Conservation (phyloP, 495 filamentous ascomycete species). For the Podospora pseudopauciseta region DNA sequence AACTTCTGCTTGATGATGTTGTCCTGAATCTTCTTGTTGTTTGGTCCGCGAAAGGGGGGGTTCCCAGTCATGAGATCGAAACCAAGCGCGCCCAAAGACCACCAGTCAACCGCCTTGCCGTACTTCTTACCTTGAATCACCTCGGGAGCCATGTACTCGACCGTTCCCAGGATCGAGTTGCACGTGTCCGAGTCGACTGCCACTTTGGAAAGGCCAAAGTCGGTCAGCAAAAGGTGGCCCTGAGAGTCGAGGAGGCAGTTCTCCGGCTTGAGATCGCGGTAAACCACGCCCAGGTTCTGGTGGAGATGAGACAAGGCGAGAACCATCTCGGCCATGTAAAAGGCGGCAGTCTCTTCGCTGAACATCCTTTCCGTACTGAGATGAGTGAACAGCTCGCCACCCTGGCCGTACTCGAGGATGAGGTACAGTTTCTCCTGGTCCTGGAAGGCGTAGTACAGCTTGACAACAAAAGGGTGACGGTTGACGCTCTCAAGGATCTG, state of each 20-base stretch:
- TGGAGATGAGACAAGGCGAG: conserved; percentile 92
- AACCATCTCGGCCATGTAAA: conserved; percentile 98
- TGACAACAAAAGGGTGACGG: conserved; percentile 93
- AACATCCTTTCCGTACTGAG: conserved; percentile 91
- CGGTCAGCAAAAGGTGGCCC: conserved; percentile 90
- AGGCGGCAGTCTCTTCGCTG: conserved; percentile 76
- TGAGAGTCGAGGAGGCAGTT: conserved; percentile 91
- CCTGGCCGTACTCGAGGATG: conserved; percentile 97
- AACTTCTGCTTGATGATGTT: conserved; percentile 92
- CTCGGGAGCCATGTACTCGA: conserved; percentile 99
- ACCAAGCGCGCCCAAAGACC: conserved; percentile 90
- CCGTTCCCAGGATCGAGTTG: conserved; percentile 84
- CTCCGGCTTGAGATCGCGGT: conserved; percentile 95
- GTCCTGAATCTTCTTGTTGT: conserved; percentile 86
- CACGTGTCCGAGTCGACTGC: conserved; percentile 78
- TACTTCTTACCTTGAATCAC: conserved; percentile 81
- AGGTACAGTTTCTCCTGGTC: conserved; percentile 97
- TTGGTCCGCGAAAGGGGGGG: conserved; percentile 85
- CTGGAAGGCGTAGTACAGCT: conserved; percentile 96
- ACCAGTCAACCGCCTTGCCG: conserved; percentile 95
- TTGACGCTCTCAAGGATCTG: conserved; percentile 92
- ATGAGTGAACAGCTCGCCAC: conserved; percentile 90
- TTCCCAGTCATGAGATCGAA: conserved; percentile 88
- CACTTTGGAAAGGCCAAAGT: conserved; percentile 96
- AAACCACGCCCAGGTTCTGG: conserved; percentile 85